Base-by-base conservation (phyloP, 805 yeast genomes). In the Spathaspora hagerdaliae region DNA sequence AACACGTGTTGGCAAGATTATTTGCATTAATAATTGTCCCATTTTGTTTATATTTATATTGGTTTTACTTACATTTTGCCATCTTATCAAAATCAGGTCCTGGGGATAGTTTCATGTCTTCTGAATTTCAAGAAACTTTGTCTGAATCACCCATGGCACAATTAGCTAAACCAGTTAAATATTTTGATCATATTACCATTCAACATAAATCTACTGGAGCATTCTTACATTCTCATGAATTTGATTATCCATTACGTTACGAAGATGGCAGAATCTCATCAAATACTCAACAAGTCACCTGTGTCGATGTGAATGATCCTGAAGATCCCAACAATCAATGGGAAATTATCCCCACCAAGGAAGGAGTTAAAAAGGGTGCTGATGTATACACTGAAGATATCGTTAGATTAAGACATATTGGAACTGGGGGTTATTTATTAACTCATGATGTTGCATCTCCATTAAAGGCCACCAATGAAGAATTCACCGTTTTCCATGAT, bases 371-470 rank as follows among this genome's bases (percentile, higher is more conserved):
- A 34, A 74, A 74, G 13, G 78, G 74, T 40, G 73, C 79, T 5
- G 59, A 53, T 27, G 85, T 94, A 33, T 67, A 58, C 51, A 82
- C 88, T 51, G 86, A 87, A 52, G 94, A 88, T 57, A 64, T 77
- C 14, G 72, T 94, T 46, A 85, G 97, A 66, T 71, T 94, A 46
- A 81, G 78, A 64, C 99, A 94, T 60, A 78, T 85, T 42, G 81
- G 74, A 29, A 90, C 98, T 1, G 78, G 88, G 43, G 86, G 96
- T 9, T 85, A 70, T 56, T 70, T 94, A 53, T 76, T 89, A 57
- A 80, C 98, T 15, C 99, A 94, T 61, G 97, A 92, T 63, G 97
- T 94, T 45, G 97, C 97, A 1, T 94, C 98, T 2, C 98, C 99
- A 27, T 73, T 84, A 51, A 85, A 69, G 58, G 85, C 97, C 46